These are phyloP conservation scores for Collybia sordida DNA, from an alignment of 768 basidiomycete species.

Conservation along the genomic window DNA sequence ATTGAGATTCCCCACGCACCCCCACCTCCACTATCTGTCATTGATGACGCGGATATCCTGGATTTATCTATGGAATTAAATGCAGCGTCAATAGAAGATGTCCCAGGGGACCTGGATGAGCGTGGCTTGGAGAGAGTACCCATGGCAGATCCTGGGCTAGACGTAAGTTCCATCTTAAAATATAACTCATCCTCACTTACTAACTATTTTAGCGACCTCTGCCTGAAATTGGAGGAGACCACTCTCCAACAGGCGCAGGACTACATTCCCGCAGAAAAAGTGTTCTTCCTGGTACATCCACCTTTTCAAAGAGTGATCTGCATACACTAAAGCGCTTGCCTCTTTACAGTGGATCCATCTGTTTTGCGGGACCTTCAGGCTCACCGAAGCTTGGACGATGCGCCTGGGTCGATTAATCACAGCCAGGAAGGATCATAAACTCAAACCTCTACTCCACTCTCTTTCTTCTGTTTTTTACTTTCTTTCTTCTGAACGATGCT, in stretches of 20 bases:
- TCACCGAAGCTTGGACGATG: conserved; percentile 78
- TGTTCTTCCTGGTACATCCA: conserved; percentile 77
- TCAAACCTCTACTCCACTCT: no score
- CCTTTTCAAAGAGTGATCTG: neutral
- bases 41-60: conserved; percentile 84
- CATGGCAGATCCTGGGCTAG: conserved; percentile 87
- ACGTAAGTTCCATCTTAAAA: conserved; percentile 51
- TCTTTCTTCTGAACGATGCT: no score
- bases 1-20: conserved; percentile 66
- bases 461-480: neutral
- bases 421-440: conserved; percentile 18
- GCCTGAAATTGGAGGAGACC: conserved; percentile 64
- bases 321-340: conserved; percentile 15
- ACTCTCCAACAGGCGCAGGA: conserved; percentile 54
- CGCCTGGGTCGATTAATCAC: conserved; percentile 18
- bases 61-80: conserved; percentile 90
- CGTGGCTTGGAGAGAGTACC: conserved; percentile 86
- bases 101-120: conserved; percentile 71
- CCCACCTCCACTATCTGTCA: conserved; percentile 73
- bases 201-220: conserved; percentile 50
- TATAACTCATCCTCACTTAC: neutral
- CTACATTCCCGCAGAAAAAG: conserved; percentile 94
- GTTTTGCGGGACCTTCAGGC: conserved; percentile 87
- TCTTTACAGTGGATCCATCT: conserved; percentile 73
- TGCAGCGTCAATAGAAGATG: conserved; percentile 77